Evolutionary conservation across 148 eudicot species (phyloP).

Genomic region (Mesembryanthemum crystallinum): DNA sequence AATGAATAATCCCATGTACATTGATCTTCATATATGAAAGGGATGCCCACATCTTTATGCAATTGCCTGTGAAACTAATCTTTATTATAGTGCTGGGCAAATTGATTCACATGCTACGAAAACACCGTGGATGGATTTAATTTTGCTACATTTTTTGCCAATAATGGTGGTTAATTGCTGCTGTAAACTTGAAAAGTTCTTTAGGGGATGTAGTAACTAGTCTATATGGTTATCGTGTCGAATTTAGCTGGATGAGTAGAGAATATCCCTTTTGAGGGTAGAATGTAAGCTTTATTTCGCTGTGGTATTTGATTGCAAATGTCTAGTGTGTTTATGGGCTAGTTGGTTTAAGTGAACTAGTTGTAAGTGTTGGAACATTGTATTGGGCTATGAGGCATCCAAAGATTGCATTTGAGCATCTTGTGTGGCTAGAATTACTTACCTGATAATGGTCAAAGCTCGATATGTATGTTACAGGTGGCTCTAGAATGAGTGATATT

Average conservation of each 20-base stretch:
- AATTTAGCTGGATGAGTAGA: background rate
- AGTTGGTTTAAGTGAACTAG: background rate
- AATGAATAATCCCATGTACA: conserved; percentile 15
- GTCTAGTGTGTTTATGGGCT: background rate
- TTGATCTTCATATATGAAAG: background rate
- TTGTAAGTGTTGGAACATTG: background rate
- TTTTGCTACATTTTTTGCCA: background rate
- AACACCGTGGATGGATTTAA: background rate
- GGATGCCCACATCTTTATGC: background rate
- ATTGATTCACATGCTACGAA: background rate
- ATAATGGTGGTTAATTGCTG: background rate
- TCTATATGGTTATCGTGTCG: background rate
- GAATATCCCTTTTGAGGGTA: background rate
- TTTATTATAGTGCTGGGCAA: background rate
- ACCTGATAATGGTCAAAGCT: background rate
- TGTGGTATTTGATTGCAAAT: background rate
- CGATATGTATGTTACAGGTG: background rate
- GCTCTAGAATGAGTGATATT: background rate
- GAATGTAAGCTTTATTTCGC: background rate
- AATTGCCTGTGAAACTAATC: background rate
- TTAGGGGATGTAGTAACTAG: background rate
- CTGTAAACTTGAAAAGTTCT: background rate
- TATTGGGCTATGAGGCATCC: background rate
- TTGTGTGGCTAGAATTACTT: background rate
- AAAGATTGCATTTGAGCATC: background rate